A percentile compares a stretch with the other conserved stretches of the same genome.
phyloP scores from a whole-genome alignment of 2,329 filamentous ascomycete species.

The Mollisia scopiformis region DNA sequence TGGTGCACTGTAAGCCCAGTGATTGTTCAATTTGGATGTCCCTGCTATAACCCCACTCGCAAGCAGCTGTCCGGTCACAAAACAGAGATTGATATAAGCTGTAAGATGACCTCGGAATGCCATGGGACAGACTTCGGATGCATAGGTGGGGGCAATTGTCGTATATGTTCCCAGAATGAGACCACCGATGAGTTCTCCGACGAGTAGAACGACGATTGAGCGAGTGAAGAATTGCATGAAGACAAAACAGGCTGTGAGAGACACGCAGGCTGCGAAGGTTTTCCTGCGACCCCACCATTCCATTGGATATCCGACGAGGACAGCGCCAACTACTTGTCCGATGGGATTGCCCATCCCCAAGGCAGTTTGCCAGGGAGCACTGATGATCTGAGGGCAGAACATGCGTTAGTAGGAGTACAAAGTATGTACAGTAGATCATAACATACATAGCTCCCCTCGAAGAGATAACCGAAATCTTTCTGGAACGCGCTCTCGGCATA shows the following conservation, averaged over 20 bases:
- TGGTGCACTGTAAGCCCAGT: conserved; percentile 33
- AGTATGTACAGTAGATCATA: no score
- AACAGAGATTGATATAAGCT: conserved; percentile 56
- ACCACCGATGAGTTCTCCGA: conserved; percentile 38
- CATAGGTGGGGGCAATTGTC: conserved; percentile 40
- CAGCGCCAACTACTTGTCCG: conserved; percentile 40
- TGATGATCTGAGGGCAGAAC: no score
- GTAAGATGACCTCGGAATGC: conserved; percentile 53
- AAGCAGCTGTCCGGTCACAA: conserved; percentile 51
- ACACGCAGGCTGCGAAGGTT: conserved; percentile 21
- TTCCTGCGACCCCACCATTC: conserved; percentile 20
- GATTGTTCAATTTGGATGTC: conserved; percentile 14
- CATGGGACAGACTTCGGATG: conserved; percentile 54
- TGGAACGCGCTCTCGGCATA: conserved; percentile 43
- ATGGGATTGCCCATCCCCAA: conserved; percentile 28
- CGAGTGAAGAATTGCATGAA: conserved; percentile 29
- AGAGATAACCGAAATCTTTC: conserved; percentile 41
- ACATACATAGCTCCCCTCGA: conserved; percentile 33
- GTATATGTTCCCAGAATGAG: conserved; percentile 53
- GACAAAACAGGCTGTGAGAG: conserved; percentile 18
- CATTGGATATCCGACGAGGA: conserved; percentile 47
- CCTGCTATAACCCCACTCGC: conserved; percentile 49
- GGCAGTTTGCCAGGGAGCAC: conserved; percentile 46
- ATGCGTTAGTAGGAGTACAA: no score
- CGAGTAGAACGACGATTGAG: conserved; percentile 16